Evolutionary conservation across 441 rosid genomes (phyloP).

Genomic region (Breynia disticha): DNA sequence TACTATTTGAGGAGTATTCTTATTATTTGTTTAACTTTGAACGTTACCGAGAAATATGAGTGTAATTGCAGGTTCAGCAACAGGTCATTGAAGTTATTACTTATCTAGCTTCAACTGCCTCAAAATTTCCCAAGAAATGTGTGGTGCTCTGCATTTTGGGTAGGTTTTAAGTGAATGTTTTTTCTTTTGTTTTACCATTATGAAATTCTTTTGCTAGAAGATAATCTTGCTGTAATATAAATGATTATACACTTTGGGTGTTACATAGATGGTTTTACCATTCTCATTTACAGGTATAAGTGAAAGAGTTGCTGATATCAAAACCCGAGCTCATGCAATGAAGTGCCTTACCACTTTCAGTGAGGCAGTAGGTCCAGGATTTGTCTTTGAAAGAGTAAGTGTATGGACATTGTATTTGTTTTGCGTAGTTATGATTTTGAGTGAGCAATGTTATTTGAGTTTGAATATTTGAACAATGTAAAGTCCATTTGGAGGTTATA

Average conservation of each 20-base stretch:
- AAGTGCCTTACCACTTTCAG: constrained; percentile 85
- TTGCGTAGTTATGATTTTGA: constrained; percentile 4
- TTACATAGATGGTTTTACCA: constrained; percentile 12
- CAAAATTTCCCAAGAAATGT: constrained; percentile 92
- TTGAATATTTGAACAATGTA: constrained; percentile 3
- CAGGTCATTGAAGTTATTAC: constrained; percentile 87
- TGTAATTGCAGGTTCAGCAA: constrained; percentile 86
- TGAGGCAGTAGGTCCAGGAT: constrained; percentile 98
- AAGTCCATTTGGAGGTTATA: no score
- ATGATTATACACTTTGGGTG: background rate
- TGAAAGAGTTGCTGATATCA: constrained; percentile 97
- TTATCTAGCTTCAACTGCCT: constrained; percentile 60
- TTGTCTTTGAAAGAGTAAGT: constrained; percentile 88
- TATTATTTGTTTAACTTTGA: no score
- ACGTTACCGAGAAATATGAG: background rate
- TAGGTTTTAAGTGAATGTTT: constrained; percentile 30
- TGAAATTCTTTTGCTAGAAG: background rate
- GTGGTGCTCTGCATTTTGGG: constrained; percentile 89
- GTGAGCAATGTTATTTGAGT: constrained; percentile 3
- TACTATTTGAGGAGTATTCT: constrained; percentile 3
- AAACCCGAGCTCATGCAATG: constrained; percentile 97
- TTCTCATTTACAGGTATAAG: constrained; percentile 58
- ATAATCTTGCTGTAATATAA: no score
- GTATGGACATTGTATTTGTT: constrained; percentile 7
- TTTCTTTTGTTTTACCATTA: no score